These are phyloP conservation scores for Xylariaceae sp. DNA, from an alignment of 2,329 filamentous ascomycete species.

Conservation along the genomic window DNA sequence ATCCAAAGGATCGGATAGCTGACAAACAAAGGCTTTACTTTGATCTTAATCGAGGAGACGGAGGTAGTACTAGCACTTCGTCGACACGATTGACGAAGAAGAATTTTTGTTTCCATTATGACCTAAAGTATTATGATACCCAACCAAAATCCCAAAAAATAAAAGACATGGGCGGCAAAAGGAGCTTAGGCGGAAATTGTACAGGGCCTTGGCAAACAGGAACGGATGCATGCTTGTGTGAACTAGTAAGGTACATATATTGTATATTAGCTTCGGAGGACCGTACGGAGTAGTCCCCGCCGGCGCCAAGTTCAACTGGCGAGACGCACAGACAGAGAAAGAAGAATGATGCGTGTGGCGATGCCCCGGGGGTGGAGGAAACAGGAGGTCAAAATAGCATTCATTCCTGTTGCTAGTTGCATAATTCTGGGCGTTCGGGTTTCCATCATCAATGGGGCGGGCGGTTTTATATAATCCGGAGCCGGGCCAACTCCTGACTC, in stretches of 20 bases:
- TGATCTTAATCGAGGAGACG: conserved; percentile 4
- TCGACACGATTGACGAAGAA: conserved; percentile 12
- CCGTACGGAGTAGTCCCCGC: neutral
- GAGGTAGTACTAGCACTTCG: conserved; percentile 2
- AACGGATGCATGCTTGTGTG: conserved; percentile 17
- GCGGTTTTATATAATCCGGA: conserved; percentile 11
- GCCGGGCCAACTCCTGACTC: conserved; percentile 11
- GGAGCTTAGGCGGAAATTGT: conserved; percentile 13
- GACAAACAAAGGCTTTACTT: neutral
- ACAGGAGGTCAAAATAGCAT: conserved; percentile 11
- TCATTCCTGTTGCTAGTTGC: conserved; percentile 16
- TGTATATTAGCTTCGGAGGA: conserved; percentile 19
- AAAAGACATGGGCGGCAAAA: conserved; percentile 12
- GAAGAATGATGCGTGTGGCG: conserved; percentile 6
- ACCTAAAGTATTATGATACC: conserved; percentile 24
- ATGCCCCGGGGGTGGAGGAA: conserved; percentile 7
- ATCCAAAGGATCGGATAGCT: conserved; percentile 24
- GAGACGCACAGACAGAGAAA: conserved; percentile 7
- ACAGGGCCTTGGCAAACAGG: conserved; percentile 10
- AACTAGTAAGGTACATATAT: conserved; percentile 14
- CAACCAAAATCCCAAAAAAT: conserved; percentile 8
- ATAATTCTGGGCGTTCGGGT: conserved; percentile 28
- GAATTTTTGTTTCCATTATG: conserved; percentile 11
- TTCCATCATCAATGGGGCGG: conserved; percentile 5
- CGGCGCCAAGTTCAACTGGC: conserved; percentile 5